Evolutionary conservation across 495 filamentous ascomycete species (phyloP).

Genomic region (Staphylotrichum tortipilum): DNA sequence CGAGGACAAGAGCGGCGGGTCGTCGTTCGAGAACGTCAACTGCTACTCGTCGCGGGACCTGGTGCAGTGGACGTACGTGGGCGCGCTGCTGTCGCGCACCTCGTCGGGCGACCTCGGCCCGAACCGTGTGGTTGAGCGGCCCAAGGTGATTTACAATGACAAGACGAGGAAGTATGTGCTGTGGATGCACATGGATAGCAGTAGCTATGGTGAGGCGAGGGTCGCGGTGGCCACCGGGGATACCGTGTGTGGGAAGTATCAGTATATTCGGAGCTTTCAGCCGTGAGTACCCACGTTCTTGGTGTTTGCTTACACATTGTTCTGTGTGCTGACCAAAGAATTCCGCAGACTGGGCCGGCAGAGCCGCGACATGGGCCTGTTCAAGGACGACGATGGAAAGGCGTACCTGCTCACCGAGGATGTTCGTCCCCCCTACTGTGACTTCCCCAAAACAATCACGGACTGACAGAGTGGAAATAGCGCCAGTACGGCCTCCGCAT

Average conservation of each 20-base stretch:
- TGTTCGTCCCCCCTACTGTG: too few relatives aligned
- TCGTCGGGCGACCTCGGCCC: slow-evolving; percentile 51
- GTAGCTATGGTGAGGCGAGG: slow-evolving; percentile 54
- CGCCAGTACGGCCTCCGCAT: slow-evolving; percentile 47
- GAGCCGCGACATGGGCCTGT: slow-evolving; percentile 54
- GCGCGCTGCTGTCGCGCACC: slow-evolving; percentile 44
- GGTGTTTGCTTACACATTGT: too few relatives aligned
- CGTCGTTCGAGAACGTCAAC: slow-evolving; percentile 52
- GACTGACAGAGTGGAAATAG: slow-evolving; percentile 19
- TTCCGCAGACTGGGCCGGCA: slow-evolving; percentile 36
- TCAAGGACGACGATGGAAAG: slow-evolving; percentile 51
- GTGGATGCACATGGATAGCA: slow-evolving; percentile 60
- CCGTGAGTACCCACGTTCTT: slow-evolving; percentile 7
- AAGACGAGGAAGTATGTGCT: slow-evolving; percentile 45
- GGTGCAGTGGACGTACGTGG: slow-evolving; percentile 53
- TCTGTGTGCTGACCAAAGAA: background rate
- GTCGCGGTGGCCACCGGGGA: slow-evolving; percentile 53
- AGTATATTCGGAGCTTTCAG: slow-evolving; percentile 14
- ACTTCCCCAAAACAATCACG: too few relatives aligned
- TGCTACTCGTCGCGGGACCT: slow-evolving; percentile 49
- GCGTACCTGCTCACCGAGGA: slow-evolving; percentile 59
- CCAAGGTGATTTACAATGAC: slow-evolving; percentile 56
- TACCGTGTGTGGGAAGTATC: slow-evolving; percentile 51
- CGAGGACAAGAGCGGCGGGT: slow-evolving; percentile 56
- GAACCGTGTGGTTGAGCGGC: slow-evolving; percentile 54